These are phyloP conservation scores for Saccharomycopsis fibuligera DNA, from an alignment of 805 yeast species.

Conservation along the genomic window DNA sequence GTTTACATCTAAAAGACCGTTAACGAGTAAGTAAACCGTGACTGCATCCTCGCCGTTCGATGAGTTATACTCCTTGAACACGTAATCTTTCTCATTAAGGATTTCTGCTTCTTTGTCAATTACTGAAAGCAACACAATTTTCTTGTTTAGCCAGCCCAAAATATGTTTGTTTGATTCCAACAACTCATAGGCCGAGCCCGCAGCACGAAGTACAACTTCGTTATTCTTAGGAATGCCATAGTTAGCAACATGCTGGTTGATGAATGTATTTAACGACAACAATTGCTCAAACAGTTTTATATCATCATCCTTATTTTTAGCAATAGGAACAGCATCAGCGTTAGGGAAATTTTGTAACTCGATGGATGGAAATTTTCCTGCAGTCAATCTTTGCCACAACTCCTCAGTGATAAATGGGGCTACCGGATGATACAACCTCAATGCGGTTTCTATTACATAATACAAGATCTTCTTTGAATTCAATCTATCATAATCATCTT, in stretches of 20 bases:
- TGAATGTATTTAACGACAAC: conserved; percentile 77
- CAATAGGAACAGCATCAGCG: neutral
- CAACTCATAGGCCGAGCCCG: neutral
- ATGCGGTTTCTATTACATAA: conserved; percentile 84
- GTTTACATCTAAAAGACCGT: conserved; percentile 90
- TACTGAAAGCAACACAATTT: neutral
- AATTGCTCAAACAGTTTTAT: conserved; percentile 74
- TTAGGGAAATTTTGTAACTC: conserved; percentile 27
- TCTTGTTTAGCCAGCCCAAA: conserved; percentile 3
- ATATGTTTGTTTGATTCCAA: conserved; percentile 1
- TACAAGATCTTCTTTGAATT: conserved; percentile 87
- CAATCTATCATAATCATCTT: conserved; percentile 6
- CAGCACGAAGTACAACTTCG: conserved; percentile 62
- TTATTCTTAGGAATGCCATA: conserved; percentile 84
- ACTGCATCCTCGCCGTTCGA: neutral
- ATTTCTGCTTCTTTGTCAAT: conserved; percentile 6
- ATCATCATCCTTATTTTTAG: neutral
- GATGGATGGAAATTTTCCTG: conserved; percentile 60
- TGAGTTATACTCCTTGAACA: neutral
- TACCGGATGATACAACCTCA: conserved; percentile 90
- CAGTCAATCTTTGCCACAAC: conserved; percentile 97
- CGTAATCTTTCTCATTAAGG: conserved; percentile 6
- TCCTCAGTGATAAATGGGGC: conserved; percentile 97
- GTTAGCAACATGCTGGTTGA: conserved; percentile 86
- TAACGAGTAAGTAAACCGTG: conserved; percentile 57